These are phyloP conservation scores for Pinus albicaulis DNA, from an alignment of 75 land plant genomes.

Conservation along the genomic window DNA sequence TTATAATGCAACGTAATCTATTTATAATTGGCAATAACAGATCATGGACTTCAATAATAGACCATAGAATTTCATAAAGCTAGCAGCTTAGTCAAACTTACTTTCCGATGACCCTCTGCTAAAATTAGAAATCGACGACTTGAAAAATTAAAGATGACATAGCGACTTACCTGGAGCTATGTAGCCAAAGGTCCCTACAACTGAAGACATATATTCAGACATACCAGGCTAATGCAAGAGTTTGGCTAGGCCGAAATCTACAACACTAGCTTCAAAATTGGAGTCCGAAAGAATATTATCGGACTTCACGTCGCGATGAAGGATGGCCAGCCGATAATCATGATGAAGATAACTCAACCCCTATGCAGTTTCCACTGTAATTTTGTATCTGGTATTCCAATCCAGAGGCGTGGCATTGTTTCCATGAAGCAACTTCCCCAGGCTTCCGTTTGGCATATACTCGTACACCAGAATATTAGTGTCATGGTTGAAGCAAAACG, in stretches of 20 bases:
- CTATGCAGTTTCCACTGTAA: constrained; percentile 36
- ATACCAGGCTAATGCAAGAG: constrained; percentile 48
- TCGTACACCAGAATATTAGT: constrained; percentile 68
- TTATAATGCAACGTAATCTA: too few species aligned
- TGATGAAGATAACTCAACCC: constrained; percentile 78
- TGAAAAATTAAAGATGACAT: neutral
- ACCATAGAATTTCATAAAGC: too few species aligned
- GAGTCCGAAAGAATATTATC: constrained; percentile 64
- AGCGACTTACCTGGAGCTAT: constrained; percentile 64
- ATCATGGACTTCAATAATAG: too few species aligned
- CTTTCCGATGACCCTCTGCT: too few species aligned
- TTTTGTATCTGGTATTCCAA: constrained; percentile 64
- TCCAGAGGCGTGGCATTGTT: constrained; percentile 46
- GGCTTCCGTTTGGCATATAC: constrained; percentile 73
- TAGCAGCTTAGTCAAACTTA: too few species aligned
- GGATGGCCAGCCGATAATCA: constrained; percentile 65
- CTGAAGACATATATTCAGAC: constrained; percentile 69
- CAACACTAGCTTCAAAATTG: constrained; percentile 68
- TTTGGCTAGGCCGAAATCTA: constrained; percentile 74
- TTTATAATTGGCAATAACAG: too few species aligned
- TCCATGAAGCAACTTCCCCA: constrained; percentile 60
- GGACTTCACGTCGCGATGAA: constrained; percentile 71
- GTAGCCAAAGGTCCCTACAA: constrained; percentile 85
- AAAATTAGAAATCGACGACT: too few species aligned
- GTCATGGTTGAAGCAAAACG: constrained; percentile 65